These are phyloP conservation scores for Dactylellina leptospora DNA, from an alignment of 2,329 filamentous ascomycete genomes.

Conservation along the genomic window DNA sequence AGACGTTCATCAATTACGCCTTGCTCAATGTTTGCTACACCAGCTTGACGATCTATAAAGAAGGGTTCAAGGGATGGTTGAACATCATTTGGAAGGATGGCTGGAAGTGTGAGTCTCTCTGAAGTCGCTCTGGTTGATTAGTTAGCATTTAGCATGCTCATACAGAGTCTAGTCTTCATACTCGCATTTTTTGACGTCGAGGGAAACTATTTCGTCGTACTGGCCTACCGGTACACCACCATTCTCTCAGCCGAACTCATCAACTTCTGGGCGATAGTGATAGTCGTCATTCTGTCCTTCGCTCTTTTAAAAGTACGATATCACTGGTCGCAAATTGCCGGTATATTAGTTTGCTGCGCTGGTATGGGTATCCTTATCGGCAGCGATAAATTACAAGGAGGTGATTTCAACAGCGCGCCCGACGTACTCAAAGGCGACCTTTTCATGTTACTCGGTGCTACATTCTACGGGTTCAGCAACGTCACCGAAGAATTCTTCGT, in stretches of 20 bases:
- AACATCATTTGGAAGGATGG: constrained; percentile 74
- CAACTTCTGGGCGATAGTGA: constrained; percentile 98
- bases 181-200: constrained; percentile 92
- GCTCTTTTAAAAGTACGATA: constrained; percentile 86
- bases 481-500: constrained; percentile 95
- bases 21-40: constrained; percentile 84
- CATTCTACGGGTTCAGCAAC: constrained; percentile 89
- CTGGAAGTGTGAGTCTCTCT: constrained; percentile 76
- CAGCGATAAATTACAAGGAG: constrained; percentile 54
- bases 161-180: too few relatives aligned
- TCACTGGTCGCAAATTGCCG: constrained; percentile 81
- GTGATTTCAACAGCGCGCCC: constrained; percentile 70
- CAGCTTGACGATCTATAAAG: constrained; percentile 77
- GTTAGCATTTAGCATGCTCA: too few relatives aligned
- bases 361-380: constrained; percentile 67
- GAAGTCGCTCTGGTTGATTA: too few relatives aligned
- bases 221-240: constrained; percentile 92
- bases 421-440: constrained; percentile 85
- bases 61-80: constrained; percentile 77
- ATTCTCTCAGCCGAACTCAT: constrained; percentile 92
- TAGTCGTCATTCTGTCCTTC: constrained; percentile 87
- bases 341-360: constrained; percentile 89
- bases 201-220: constrained; percentile 97
- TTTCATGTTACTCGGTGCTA: constrained; percentile 87
- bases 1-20: constrained; percentile 94